phyloP scores from a whole-genome alignment of 1,284 basidiomycete genomes.

The Marasmius tenuissimus region DNA sequence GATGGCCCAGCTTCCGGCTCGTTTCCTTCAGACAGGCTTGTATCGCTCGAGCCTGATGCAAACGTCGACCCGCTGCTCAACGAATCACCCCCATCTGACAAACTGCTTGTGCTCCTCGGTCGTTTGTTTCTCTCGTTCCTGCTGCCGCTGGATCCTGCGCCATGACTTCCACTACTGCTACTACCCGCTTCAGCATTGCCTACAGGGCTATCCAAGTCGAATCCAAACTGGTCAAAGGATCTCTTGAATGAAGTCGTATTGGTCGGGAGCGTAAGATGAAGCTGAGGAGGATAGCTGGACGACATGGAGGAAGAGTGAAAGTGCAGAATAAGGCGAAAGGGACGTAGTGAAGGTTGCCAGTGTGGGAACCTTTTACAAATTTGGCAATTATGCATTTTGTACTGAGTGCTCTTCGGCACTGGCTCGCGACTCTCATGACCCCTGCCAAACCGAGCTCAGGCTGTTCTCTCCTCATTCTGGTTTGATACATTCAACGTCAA shows the following conservation, averaged over 20 bases:
- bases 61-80: conserved; percentile 27
- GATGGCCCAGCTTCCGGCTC: conserved; percentile 9
- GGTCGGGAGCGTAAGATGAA: conserved; percentile 42
- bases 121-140: conserved; percentile 46
- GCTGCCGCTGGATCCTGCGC: conserved; percentile 24
- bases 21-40: conserved; percentile 9
- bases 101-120: conserved; percentile 42
- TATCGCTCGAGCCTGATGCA: conserved; percentile 23
- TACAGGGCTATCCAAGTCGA: conserved; percentile 47
- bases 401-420: too few relatives aligned
- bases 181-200: conserved; percentile 24
- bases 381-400: not conserved
- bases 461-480: not conserved
- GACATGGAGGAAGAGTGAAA: conserved; percentile 25
- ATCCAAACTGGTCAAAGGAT: conserved; percentile 55
- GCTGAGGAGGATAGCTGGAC: conserved; percentile 40
- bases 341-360: not conserved
- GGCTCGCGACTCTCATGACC: too few relatives aligned
- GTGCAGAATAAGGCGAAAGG: not conserved
- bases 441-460: not conserved
- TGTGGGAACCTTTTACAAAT: not conserved
- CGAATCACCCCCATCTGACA: conserved; percentile 29
- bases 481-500: too few relatives aligned
- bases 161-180: conserved; percentile 26
- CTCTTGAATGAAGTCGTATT: conserved; percentile 54